phyloP scores from a whole-genome alignment of 495 filamentous ascomycete species.

The Daldinia vernicosa region DNA sequence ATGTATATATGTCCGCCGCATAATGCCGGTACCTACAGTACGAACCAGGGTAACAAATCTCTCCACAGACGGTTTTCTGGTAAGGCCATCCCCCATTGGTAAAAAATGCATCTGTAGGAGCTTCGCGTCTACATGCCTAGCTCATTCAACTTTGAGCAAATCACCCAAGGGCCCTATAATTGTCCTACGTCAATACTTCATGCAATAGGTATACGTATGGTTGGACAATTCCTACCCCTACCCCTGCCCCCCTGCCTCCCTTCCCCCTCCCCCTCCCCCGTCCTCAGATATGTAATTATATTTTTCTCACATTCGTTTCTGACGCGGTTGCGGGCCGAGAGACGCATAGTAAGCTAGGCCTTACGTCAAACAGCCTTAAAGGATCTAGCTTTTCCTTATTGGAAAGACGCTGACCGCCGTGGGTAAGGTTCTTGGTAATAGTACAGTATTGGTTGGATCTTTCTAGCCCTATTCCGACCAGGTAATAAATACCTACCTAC shows the following conservation, averaged over 20 bases:
- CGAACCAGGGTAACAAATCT: constrained; percentile 1
- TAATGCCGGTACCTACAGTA: constrained; percentile 3
- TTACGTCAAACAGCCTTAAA: constrained; percentile 4
- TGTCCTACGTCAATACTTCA: constrained; percentile 36
- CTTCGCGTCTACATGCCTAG: constrained; percentile 24
- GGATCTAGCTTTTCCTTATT: not conserved
- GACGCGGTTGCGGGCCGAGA: constrained; percentile 27
- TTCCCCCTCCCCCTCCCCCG: not conserved
- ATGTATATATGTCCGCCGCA: constrained; percentile 18
- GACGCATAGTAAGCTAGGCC: constrained; percentile 37
- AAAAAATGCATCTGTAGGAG: not conserved
- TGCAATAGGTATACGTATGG: constrained; percentile 20
- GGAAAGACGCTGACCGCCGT: constrained; percentile 4
- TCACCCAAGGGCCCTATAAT: not conserved
- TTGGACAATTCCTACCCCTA: constrained; percentile 16
- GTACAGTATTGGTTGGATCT: not conserved
- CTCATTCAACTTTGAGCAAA: not conserved
- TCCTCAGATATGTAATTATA: not conserved
- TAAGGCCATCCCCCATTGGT: constrained; percentile 11
- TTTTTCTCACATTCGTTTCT: not conserved
- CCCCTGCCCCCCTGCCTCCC: not conserved
- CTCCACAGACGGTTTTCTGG: not conserved
- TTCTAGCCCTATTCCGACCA: not conserved
- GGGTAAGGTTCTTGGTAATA: not conserved
- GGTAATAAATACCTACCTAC: not conserved